Evolutionary conservation across 1,139 yeast genomes (phyloP).

Genomic region (Torulaspora pretoriensis): DNA sequence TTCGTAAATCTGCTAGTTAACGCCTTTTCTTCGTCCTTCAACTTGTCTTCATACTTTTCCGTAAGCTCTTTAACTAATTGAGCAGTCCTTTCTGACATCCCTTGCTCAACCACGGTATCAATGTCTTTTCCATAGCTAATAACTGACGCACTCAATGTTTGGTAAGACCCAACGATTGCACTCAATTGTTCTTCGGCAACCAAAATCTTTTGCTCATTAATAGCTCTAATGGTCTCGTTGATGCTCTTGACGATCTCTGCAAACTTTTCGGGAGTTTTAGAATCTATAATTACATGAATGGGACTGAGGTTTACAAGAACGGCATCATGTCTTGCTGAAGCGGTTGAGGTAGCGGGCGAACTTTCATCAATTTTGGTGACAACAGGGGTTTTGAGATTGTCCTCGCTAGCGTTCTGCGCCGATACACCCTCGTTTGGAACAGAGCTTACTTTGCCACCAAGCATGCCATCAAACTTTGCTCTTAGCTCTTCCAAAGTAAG

Average conservation of each 20-base stretch:
- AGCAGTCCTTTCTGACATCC: slow-evolving; percentile 25
- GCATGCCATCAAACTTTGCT: slow-evolving; percentile 39
- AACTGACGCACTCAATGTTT: slow-evolving; percentile 22
- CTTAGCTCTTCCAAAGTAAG: slow-evolving; percentile 37
- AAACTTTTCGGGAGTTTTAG: slow-evolving; percentile 44
- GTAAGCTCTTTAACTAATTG: slow-evolving; percentile 24
- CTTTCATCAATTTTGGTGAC: slow-evolving; percentile 2
- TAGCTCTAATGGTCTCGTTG: slow-evolving; percentile 49
- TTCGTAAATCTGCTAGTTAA: slow-evolving; percentile 47
- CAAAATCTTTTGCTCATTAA: slow-evolving; percentile 41
- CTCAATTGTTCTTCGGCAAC: slow-evolving; percentile 33
- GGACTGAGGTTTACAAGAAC: slow-evolving; percentile 10
- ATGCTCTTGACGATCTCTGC: slow-evolving; percentile 47
- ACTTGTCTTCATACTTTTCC: slow-evolving; percentile 25
- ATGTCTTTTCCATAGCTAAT: slow-evolving; percentile 21
- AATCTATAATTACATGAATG: slow-evolving; percentile 16
- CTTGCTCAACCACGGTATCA: slow-evolving; percentile 20
- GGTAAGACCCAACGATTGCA: slow-evolving; percentile 31
- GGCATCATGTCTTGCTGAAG: slow-evolving; percentile 2
- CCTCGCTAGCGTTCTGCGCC: slow-evolving; percentile 8
- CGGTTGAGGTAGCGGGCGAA: not conserved
- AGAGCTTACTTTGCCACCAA: slow-evolving; percentile 39
- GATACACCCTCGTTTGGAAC: slow-evolving; percentile 40
- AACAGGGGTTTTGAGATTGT: not conserved
- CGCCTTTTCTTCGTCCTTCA: slow-evolving; percentile 38